phyloP scores from a whole-genome alignment of 805 yeast species.

The Candida yuanshanica region DNA sequence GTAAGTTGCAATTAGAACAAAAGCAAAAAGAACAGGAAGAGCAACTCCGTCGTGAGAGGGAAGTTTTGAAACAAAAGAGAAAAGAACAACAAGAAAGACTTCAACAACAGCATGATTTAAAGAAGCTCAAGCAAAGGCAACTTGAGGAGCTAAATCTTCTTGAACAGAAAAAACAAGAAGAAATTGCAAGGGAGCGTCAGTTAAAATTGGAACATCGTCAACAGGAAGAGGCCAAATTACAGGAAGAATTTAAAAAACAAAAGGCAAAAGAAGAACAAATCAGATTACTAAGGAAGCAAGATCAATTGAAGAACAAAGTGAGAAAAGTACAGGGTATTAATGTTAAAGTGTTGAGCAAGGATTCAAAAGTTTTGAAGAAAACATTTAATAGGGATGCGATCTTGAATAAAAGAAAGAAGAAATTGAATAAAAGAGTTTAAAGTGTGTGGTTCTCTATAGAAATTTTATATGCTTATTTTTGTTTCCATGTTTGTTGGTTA shows the following conservation, averaged over 20 bases:
- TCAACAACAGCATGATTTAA: conserved; percentile 19
- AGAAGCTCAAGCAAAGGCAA: conserved; percentile 15
- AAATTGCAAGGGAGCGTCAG: conserved; percentile 10
- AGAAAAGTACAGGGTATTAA: conserved; percentile 20
- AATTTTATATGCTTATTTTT: not conserved
- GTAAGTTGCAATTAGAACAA: conserved; percentile 14
- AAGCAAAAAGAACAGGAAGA: conserved; percentile 24
- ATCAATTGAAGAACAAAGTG: conserved; percentile 8
- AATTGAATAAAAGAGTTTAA: conserved; percentile 16
- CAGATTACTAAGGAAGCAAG: conserved; percentile 9
- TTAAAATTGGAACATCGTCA: conserved; percentile 11
- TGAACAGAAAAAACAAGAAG: conserved; percentile 17
- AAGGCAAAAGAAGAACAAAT: conserved; percentile 12
- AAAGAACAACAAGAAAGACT: conserved; percentile 20
- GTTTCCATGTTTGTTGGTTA: not conserved
- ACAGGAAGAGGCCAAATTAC: conserved; percentile 15
- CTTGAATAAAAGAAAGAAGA: conserved; percentile 22
- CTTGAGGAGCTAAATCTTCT: conserved; percentile 15
- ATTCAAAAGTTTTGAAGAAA: conserved; percentile 11
- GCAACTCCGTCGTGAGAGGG: conserved; percentile 20
- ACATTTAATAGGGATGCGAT: conserved; percentile 13
- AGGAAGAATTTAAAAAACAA: conserved; percentile 12
- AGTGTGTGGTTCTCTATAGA: too few relatives aligned
- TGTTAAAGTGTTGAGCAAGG: conserved; percentile 17
- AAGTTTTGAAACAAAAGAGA: conserved; percentile 24